These are phyloP conservation scores for Phytophthora crassamura DNA, from an alignment of 352 stramenopile genomes.

Conservation along the genomic window DNA sequence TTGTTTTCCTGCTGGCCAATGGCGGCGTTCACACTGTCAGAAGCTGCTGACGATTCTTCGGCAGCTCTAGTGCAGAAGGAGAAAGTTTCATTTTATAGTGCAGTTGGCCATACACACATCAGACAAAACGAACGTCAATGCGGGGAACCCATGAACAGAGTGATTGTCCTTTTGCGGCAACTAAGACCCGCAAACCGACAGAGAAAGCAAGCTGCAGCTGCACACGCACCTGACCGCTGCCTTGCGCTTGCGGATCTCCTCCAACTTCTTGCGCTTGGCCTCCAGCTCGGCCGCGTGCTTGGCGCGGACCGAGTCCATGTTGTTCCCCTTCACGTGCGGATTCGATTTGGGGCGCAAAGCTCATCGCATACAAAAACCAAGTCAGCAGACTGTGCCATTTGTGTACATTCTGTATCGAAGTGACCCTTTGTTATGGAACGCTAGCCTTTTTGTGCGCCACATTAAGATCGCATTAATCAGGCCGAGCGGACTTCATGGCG, in stretches of 20 bases:
- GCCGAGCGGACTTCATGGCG: too few species aligned
- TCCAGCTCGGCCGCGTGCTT: conserved; percentile 89
- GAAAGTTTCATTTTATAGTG: conserved; percentile 1
- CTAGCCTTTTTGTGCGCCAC: background rate
- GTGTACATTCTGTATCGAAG: too few species aligned
- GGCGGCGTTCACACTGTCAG: conserved; percentile 58
- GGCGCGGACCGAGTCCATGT: conserved; percentile 77
- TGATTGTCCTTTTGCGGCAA: too few species aligned
- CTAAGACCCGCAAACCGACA: too few species aligned
- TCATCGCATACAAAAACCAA: conserved; percentile 12
- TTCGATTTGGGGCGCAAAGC: conserved; percentile 5
- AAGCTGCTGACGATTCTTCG: conserved; percentile 49
- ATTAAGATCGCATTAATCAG: conserved; percentile 15
- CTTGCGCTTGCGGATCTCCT: conserved; percentile 90
- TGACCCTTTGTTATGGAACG: too few species aligned
- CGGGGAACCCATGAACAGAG: too few species aligned
- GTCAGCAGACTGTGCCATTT: background rate
- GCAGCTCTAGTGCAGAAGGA: too few species aligned
- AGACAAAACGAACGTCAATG: conserved; percentile 15
- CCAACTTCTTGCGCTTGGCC: conserved; percentile 90
- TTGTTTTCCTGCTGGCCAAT: conserved; percentile 78
- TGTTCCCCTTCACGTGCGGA: conserved; percentile 10
- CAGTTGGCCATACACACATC: conserved; percentile 5
- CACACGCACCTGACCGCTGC: conserved; percentile 66
- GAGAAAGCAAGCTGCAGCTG: background rate